Conservation (phyloP, 2,329 filamentous ascomycete species). For the Colletotrichum sp. region DNA sequence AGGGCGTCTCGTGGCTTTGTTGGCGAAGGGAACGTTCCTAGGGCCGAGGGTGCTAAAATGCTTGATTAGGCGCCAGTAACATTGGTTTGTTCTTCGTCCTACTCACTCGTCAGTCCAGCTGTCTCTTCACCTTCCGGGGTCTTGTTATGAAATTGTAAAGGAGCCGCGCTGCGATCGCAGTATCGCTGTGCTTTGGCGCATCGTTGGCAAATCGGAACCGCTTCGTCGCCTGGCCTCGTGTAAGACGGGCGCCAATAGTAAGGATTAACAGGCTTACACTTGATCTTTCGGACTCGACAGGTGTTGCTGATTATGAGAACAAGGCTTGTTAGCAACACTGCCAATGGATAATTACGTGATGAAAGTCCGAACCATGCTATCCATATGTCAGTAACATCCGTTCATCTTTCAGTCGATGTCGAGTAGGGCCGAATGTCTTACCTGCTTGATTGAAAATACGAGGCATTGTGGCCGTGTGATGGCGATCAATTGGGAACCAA, state of each 20-base stretch:
- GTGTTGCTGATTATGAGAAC: slow-evolving; percentile 32
- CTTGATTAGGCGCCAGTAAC: neutral
- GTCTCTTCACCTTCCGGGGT: neutral
- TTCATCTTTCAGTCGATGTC: neutral
- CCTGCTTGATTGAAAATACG: slow-evolving; percentile 9
- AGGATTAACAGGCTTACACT: slow-evolving; percentile 27
- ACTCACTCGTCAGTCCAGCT: neutral
- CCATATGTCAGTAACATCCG: neutral
- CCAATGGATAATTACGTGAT: too few relatives aligned
- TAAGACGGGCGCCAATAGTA: neutral
- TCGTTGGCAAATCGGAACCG: slow-evolving; percentile 34
- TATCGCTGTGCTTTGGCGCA: slow-evolving; percentile 35
- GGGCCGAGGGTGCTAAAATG: neutral
- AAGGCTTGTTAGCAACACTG: neutral
- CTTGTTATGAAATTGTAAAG: neutral
- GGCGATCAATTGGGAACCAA: neutral
- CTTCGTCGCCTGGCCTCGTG: slow-evolving; percentile 33
- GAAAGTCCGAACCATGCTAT: neutral
- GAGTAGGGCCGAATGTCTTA: neutral
- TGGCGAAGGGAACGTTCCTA: neutral
- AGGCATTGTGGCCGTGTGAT: neutral
- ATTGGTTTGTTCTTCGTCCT: neutral
- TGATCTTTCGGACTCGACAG: slow-evolving; percentile 40
- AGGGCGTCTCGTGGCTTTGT: slow-evolving; percentile 32
- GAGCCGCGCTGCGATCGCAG: slow-evolving; percentile 35